Evolutionary conservation across 2,329 filamentous ascomycete genomes (phyloP), one percentile per base, ranked within the genome.

Genomic region (Cladosporium colombiae): DNA sequence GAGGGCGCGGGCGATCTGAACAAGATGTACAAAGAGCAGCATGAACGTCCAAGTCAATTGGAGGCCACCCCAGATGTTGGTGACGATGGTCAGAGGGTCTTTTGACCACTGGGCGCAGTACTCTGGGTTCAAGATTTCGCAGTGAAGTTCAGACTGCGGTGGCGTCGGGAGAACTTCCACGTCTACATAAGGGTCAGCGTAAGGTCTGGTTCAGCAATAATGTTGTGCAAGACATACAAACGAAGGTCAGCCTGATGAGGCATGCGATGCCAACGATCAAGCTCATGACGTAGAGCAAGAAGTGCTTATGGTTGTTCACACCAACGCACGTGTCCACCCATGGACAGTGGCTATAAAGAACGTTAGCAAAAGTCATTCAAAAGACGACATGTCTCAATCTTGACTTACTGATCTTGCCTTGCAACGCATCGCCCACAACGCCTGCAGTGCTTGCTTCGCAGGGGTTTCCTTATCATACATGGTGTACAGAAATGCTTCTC

Each of bases 261-360:
- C 87, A 73, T 2, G 91, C 70, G 40, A 98, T 90, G 33, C 92
- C 92, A 18, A 91, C 69, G 64, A 92, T 91, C 68, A 99, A 81
- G 73, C 81, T 88, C 50, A 96, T 81, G 21, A 99, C 85, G 76
- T 98, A 99, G 59, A 97, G 81, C 74, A 97, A 91, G 78, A 99
- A 99, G 72, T 97, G 93, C 16, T 95, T 89, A 74, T 98, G 91
- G 77, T 98, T 99, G 81, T 98, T 98, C 69, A 95, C 87, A 52
- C 92, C 95, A 50, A 99, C 87, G 74, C 95, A 99, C 78, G 97
- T 98, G 80, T 96, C 91, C 27, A 98, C 91, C 95, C 95, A 99
- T 0, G 95, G 95, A 74, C 95, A 99, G 76, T 99, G 95, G 75
- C 92, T 96, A 70, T 35, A 29, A n/a, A 53, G 35, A 14, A 13